phyloP scores from a whole-genome alignment of 192 early-diverging fungal genomes.

The Coemansia sp. region DNA sequence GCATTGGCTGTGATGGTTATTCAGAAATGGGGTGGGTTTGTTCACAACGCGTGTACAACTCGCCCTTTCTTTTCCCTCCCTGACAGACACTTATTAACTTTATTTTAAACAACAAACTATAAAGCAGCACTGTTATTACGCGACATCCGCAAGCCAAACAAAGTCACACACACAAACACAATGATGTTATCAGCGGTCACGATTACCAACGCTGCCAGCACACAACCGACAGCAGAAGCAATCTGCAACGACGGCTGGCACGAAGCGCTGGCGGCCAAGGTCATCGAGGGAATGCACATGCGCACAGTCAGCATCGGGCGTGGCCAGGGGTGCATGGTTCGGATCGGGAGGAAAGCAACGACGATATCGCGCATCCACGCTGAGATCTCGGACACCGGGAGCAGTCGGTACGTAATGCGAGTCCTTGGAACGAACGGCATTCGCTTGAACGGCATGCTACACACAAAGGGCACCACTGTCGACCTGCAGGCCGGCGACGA shows the following conservation, averaged over 20 bases:
- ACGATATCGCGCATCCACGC: constrained; percentile 51
- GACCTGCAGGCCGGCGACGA: constrained; percentile 32
- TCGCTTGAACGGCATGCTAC: constrained; percentile 43
- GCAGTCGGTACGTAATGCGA: constrained; percentile 22
- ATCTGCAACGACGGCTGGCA: constrained; percentile 15
- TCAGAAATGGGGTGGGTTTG: too few species aligned
- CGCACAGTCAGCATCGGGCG: constrained; percentile 47
- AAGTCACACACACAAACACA: not conserved
- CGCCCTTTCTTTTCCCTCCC: not conserved
- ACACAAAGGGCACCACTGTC: constrained; percentile 20
- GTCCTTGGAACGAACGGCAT: constrained; percentile 53
- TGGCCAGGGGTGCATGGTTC: constrained; percentile 40
- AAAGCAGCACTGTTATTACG: not conserved
- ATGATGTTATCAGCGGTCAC: not conserved
- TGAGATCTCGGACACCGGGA: constrained; percentile 16
- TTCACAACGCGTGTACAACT: too few species aligned
- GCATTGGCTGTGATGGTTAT: too few species aligned
- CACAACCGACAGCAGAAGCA: not conserved
- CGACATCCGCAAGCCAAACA: constrained; percentile 1
- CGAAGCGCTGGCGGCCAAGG: constrained; percentile 33
- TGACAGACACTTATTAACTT: too few species aligned
- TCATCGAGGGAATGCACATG: constrained; percentile 28
- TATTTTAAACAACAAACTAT: too few species aligned
- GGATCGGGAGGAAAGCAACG: constrained; percentile 38
- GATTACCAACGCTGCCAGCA: not conserved